A percentile compares a stretch with the other conserved stretches of the same genome.
phyloP scores from a whole-genome alignment of 345 rosid species.

The Pistacia integerrima region DNA sequence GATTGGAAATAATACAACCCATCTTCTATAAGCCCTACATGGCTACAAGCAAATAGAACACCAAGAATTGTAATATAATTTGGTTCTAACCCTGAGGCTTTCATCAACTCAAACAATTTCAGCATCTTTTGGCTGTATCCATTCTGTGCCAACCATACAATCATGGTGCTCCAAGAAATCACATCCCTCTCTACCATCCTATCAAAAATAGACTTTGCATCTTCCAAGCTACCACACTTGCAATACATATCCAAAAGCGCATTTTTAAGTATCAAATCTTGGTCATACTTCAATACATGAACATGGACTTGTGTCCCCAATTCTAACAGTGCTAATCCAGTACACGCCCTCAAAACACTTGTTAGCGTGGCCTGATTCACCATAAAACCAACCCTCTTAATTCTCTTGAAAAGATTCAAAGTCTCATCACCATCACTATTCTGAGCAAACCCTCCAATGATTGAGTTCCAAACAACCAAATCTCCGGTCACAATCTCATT shows the following conservation, averaged over 20 bases:
- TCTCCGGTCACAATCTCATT: slow-evolving; percentile 59
- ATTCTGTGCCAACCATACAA: slow-evolving; percentile 70
- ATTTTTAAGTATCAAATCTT: slow-evolving; percentile 64
- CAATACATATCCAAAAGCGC: slow-evolving; percentile 80
- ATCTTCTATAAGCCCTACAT: slow-evolving; percentile 62
- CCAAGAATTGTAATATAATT: slow-evolving; percentile 64
- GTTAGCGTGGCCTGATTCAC: slow-evolving; percentile 40
- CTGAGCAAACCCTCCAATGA: slow-evolving; percentile 77
- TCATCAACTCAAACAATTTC: slow-evolving; percentile 51
- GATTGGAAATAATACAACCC: slow-evolving; percentile 63
- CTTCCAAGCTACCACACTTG: slow-evolving; percentile 69
- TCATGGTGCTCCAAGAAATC: slow-evolving; percentile 81
- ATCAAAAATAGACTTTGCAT: slow-evolving; percentile 48
- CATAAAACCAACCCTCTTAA: slow-evolving; percentile 60
- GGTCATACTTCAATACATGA: slow-evolving; percentile 60
- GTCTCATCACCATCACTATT: slow-evolving; percentile 56
- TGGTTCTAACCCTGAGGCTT: slow-evolving; percentile 39
- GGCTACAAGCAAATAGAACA: slow-evolving; percentile 77
- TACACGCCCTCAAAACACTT: slow-evolving; percentile 69
- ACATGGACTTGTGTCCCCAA: slow-evolving; percentile 74
- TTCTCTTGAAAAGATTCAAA: slow-evolving; percentile 53
- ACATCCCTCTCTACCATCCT: slow-evolving; percentile 63
- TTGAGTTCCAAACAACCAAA: slow-evolving; percentile 76
- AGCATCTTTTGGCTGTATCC: slow-evolving; percentile 67
- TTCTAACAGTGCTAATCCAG: slow-evolving; percentile 58